Base-by-base conservation (phyloP, 2,329 filamentous ascomycete genomes). In the Penicillium decumbens region DNA sequence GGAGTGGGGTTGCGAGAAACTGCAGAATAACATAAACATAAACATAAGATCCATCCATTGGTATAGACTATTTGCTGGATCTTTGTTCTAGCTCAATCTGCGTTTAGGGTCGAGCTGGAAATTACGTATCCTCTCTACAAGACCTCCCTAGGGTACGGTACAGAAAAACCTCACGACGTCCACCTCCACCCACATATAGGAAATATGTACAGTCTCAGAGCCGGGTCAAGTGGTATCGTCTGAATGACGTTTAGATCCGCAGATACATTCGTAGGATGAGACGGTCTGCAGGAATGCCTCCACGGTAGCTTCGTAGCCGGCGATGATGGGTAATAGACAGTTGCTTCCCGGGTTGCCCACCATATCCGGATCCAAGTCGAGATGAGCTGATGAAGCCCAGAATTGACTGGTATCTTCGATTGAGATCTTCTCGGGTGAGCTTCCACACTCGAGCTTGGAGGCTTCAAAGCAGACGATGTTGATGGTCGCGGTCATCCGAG, bases 231-330 rank as follows among this genome's bases (percentile, higher is more conserved):
- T 32, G 35, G 43, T 47, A 25, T 56, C 43, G 23, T 59, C 46
- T 29, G 43, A 27, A 28, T 18, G 41, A 39, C 50, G 49, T 42
- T 55, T 48, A 10, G 51, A 51, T 24, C 54, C 47, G 49, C 63
- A 66, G 51, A 66, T 61, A 53, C 64, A 67, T 24, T 60, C 57
- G n/a, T 55, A 55, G 42, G 48, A 53, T 15, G 63, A 60, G 39
- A 64, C 44, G 7, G 59, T 56, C 27, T 57, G 63, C 15, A 67
- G 51, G 43, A 67, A 63, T 29, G 58, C 55, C 12, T 64, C 62
- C 30, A 66, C 57, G 25, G 57, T 63, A 37, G 56, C 58, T 50
- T 67, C 62, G 23, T 63, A 66, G 13, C 62, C 65, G 23, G 50
- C 50, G 28, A 67, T 56, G 24, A 66, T 63, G 18, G 64, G 55